Evolutionary conservation across 75 land plant species (phyloP), one percentile per base, ranked within the genome.

Genomic region (Sequoia sempervirens): DNA sequence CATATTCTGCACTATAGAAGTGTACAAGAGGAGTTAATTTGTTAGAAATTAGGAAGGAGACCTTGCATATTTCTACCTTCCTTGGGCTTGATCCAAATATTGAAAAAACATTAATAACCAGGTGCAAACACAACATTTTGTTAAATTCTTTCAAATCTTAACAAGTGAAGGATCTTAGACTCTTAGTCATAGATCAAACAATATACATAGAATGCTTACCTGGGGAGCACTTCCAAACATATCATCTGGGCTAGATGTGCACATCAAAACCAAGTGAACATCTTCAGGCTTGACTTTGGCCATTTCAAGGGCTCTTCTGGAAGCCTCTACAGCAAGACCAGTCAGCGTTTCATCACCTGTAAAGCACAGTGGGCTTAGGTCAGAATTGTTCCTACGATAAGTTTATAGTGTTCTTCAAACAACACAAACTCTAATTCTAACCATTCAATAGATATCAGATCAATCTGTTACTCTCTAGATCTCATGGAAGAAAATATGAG

Each of bases 181-280:
- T n/a, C n/a, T n/a, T 28, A 78, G 52, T 20, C 20, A 78, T 7
- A 78, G 47, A 43, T 78, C 50, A 45, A 78, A 78, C 46, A 26
- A 78, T 43, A 43, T 37, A 28, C 38, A 81, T 23, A 45, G 9
- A 30, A 81, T 38, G 69, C 68, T 46, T 87, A 97, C 99, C 93
- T 94, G 93, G 64, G 95, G 88, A 46, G 93, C 98, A 90, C 89
- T 84, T 28, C 99, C 98, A 87, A 96, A 97, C 17, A 93, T 88
- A 90, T 97, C 99, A 80, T 97, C 99, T 74, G 99, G 94, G 54
- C 96, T 94, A 38, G 98, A 96, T 47, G 99, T 94, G 82, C 98
- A 96, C 89, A 97, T 80, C 81, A 97, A 70, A 47, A 97, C 80
- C 23, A 97, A 87, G 86, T 97, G 95, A 70, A 97, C 91, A 82